Conservation (phyloP, 2,329 filamentous ascomycete genomes). For the Verticillium longisporum region DNA sequence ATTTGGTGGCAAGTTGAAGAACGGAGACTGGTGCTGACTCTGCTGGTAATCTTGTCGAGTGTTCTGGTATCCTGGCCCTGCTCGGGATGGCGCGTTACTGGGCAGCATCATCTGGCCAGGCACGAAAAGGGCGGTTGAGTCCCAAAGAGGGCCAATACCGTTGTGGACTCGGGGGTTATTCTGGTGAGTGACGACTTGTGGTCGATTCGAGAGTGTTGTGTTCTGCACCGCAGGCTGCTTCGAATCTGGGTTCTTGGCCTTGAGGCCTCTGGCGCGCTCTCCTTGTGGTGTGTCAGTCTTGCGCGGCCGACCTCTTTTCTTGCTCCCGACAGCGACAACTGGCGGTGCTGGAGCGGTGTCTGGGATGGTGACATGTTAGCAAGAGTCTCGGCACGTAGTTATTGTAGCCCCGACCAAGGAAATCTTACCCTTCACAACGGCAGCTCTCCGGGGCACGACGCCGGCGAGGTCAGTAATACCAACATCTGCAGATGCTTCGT, state of each 20-base stretch:
- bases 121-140: background rate
- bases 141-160: background rate
- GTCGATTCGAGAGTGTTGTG: background rate
- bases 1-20: background rate
- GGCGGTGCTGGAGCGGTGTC: background rate
- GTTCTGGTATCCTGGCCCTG: background rate
- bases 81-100: background rate
- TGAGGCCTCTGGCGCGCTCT: background rate
- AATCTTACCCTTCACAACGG: background rate
- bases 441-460: background rate
- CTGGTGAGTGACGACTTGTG: background rate
- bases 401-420: background rate
- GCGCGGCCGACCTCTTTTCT: background rate
- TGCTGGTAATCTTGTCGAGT: background rate
- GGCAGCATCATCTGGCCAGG: background rate
- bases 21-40: background rate
- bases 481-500: constrained; percentile 5
- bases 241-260: background rate
- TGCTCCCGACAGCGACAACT: background rate
- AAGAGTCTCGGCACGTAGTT: background rate
- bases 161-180: background rate
- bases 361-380: background rate
- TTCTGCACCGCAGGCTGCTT: background rate
- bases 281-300: background rate
- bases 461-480: background rate